Evolutionary conservation across 352 stramenopile species (phyloP).

Genomic region (Phytophthora idaei): DNA sequence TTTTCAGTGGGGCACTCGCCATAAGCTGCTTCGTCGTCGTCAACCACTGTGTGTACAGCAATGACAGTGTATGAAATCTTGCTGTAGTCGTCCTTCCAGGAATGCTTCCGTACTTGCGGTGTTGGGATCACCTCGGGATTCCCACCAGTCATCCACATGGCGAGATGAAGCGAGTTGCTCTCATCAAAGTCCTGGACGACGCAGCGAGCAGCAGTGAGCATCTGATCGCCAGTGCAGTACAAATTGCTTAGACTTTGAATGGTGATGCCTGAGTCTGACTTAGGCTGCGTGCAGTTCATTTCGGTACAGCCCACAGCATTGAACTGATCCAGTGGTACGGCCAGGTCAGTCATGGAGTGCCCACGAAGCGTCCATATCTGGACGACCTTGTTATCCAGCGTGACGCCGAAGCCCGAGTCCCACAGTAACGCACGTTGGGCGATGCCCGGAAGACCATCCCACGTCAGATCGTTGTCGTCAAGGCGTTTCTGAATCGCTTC

Average conservation of each 20-base stretch:
- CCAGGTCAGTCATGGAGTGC: slow-evolving; percentile 32
- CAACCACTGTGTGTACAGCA: slow-evolving; percentile 23
- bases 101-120: slow-evolving; percentile 10
- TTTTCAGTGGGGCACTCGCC: slow-evolving; percentile 6
- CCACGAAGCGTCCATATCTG: slow-evolving; percentile 29
- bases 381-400: slow-evolving; percentile 15
- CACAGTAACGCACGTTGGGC: slow-evolving; percentile 34
- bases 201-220: slow-evolving; percentile 23
- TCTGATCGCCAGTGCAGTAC: slow-evolving; percentile 32
- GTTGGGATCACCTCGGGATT: slow-evolving; percentile 23
- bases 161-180: neutral
- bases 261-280: neutral
- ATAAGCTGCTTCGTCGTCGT: slow-evolving; percentile 19
- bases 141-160: slow-evolving; percentile 40
- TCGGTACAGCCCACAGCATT: slow-evolving; percentile 13
- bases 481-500: slow-evolving; percentile 8
- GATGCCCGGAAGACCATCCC: slow-evolving; percentile 26
- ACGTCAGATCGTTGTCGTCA: slow-evolving; percentile 13
- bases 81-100: slow-evolving; percentile 8
- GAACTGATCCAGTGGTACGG: slow-evolving; percentile 29
- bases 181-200: slow-evolving; percentile 23
- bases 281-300: slow-evolving; percentile 26
- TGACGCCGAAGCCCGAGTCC: slow-evolving; percentile 35
- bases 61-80: slow-evolving; percentile 25
- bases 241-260: slow-evolving; percentile 17